These are phyloP conservation scores for Groenewaldozyma salmanticensis DNA, from an alignment of 805 yeast species.

Conservation along the genomic window DNA sequence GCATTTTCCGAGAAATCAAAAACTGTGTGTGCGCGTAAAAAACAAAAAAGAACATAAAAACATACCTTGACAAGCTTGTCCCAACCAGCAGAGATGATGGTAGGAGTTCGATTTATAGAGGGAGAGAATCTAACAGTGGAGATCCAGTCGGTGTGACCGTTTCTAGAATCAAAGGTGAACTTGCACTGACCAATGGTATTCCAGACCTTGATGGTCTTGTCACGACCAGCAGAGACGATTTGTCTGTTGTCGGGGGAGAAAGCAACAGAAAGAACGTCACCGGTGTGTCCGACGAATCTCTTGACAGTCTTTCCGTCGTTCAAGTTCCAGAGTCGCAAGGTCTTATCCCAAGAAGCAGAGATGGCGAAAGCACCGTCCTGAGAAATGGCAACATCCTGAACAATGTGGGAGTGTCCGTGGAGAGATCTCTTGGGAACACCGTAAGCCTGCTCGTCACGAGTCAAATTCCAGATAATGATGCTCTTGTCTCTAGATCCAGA, in stretches of 20 bases:
- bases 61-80: conserved; percentile 99
- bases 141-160: conserved; percentile 99
- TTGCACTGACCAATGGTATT: conserved; percentile 96
- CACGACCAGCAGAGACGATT: conserved; percentile 98
- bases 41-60: too few species aligned
- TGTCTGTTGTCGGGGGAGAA: conserved; percentile 94
- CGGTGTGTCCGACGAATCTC: conserved; percentile 96
- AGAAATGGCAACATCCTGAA: conserved; percentile 94
- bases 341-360: conserved; percentile 99
- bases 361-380: conserved; percentile 97
- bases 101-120: conserved; percentile 39
- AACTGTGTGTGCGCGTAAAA: conserved; percentile 16
- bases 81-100: conserved; percentile 96
- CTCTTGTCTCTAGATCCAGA: conserved; percentile 99
- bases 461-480: conserved; percentile 94
- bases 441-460: conserved; percentile 92
- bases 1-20: too few species aligned
- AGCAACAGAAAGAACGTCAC: conserved; percentile 95
- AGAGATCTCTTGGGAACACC: conserved; percentile 98
- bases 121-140: conserved; percentile 97
- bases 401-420: conserved; percentile 98
- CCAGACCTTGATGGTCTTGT: conserved; percentile 98
- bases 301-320: conserved; percentile 86
- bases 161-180: conserved; percentile 57
- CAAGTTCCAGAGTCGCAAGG: conserved; percentile 97